A percentile compares a stretch with the other conserved stretches of the same genome.
phyloP scores from a whole-genome alignment of 164 flowering plant species.

The Annona squamosa region DNA sequence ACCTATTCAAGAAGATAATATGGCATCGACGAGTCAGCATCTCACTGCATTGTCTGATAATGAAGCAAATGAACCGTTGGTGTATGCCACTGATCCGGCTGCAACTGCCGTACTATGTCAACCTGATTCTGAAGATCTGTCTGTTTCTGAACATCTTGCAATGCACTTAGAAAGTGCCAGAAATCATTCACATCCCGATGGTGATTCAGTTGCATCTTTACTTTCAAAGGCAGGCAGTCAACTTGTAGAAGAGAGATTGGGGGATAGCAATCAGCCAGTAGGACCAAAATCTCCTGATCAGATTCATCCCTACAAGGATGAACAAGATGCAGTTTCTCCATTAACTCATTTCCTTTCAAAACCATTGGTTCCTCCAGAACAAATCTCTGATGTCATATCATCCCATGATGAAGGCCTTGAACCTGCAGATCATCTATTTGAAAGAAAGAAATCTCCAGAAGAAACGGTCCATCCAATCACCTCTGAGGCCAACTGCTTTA shows the following conservation, averaged over 20 bases:
- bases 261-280: slow-evolving; percentile 4
- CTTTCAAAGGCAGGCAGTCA: slow-evolving; percentile 4
- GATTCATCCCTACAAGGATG: neutral
- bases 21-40: slow-evolving; percentile 11
- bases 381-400: slow-evolving; percentile 3
- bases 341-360: slow-evolving; percentile 3
- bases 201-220: slow-evolving; percentile 1
- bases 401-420: slow-evolving; percentile 8
- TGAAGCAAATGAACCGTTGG: slow-evolving; percentile 12
- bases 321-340: slow-evolving; percentile 2
- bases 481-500: slow-evolving; percentile 11
- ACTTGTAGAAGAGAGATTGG: neutral
- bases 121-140: slow-evolving; percentile 4
- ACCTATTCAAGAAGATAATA: slow-evolving; percentile 4
- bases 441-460: slow-evolving; percentile 4
- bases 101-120: neutral
- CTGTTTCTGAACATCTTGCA: slow-evolving; percentile 9
- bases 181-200: slow-evolving; percentile 3
- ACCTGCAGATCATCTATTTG: slow-evolving; percentile 7
- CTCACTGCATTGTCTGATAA: neutral
- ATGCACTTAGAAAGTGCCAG: neutral
- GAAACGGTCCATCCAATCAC: slow-evolving; percentile 1
- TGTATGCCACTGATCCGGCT: slow-evolving; percentile 2
- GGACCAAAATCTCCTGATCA: slow-evolving; percentile 9
- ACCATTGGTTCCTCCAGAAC: slow-evolving; percentile 1